Evolutionary conservation across 1,284 basidiomycete species (phyloP).

Genomic region (Calocybe gambosa): DNA sequence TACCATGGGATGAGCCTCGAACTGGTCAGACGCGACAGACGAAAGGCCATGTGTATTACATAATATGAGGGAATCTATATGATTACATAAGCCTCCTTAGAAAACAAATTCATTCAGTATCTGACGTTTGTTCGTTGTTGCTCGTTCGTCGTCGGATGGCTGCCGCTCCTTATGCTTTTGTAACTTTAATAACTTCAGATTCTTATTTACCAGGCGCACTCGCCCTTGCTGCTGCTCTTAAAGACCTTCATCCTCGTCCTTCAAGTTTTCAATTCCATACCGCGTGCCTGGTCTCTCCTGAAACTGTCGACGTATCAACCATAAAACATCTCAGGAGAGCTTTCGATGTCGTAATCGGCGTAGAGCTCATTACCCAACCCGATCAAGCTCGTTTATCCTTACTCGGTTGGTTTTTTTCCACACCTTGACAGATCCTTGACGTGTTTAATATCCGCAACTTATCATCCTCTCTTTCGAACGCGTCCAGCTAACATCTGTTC

Average conservation of each 20-base stretch:
- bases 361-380: constrained; percentile 76
- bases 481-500: constrained; percentile 2
- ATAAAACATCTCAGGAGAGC: constrained; percentile 77
- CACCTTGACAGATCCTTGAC: constrained; percentile 9
- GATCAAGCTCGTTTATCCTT: constrained; percentile 64
- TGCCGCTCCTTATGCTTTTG: constrained; percentile 68
- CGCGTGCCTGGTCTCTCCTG: constrained; percentile 92
- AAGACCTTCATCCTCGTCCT: constrained; percentile 62
- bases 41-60: constrained; percentile 7
- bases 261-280: constrained; percentile 73
- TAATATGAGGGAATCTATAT: background rate
- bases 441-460: background rate
- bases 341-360: constrained; percentile 86
- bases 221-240: constrained; percentile 77
- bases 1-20: constrained; percentile 14
- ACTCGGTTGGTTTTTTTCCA: constrained; percentile 61
- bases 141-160: constrained; percentile 41
- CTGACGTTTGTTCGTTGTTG: constrained; percentile 1
- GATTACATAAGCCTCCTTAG: constrained; percentile 16
- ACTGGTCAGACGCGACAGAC: constrained; percentile 10
- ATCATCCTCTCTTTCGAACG: background rate
- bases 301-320: constrained; percentile 82
- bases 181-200: constrained; percentile 86
- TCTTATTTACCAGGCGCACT: constrained; percentile 91
- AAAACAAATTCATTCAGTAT: constrained; percentile 3